Percentiles rank a stretch among this genome's conserved stretches.
Evolutionary conservation across 73 alveolate genomes (phyloP).

Genomic region (Tetrahymena borealis): DNA sequence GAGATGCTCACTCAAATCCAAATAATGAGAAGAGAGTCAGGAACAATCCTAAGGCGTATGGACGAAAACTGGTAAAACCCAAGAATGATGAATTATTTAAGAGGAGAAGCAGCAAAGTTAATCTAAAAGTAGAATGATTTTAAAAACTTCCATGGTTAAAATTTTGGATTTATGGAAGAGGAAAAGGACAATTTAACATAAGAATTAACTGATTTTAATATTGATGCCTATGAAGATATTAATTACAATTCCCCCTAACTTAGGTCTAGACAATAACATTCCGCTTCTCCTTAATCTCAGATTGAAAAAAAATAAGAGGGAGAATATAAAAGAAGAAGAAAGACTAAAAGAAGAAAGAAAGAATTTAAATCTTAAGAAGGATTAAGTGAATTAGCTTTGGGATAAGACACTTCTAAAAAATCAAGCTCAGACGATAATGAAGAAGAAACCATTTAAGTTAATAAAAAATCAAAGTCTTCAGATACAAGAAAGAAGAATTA

Average conservation of each 20-base stretch:
- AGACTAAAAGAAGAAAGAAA: background rate
- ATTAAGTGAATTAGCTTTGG: background rate
- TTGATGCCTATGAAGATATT: background rate
- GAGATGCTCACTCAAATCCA: background rate
- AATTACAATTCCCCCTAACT: background rate
- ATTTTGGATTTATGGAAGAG: background rate
- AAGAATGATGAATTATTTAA: background rate
- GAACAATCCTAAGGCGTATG: background rate
- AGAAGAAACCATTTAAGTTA: background rate
- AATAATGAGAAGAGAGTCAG: background rate
- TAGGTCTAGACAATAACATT: background rate
- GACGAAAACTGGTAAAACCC: background rate
- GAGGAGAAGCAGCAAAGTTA: background rate
- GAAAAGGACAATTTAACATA: background rate
- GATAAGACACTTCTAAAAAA: background rate
- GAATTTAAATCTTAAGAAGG: background rate
- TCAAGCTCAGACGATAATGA: background rate
- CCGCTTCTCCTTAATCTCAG: background rate
- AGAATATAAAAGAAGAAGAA: background rate
- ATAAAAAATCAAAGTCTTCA: background rate
- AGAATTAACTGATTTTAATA: background rate
- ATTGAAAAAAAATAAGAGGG: background rate
- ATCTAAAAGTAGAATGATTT: background rate
- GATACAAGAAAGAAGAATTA: background rate
- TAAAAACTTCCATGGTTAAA: background rate